Evolutionary conservation across 257 asterid genomes (phyloP).

Genomic region (Solanum okadae): DNA sequence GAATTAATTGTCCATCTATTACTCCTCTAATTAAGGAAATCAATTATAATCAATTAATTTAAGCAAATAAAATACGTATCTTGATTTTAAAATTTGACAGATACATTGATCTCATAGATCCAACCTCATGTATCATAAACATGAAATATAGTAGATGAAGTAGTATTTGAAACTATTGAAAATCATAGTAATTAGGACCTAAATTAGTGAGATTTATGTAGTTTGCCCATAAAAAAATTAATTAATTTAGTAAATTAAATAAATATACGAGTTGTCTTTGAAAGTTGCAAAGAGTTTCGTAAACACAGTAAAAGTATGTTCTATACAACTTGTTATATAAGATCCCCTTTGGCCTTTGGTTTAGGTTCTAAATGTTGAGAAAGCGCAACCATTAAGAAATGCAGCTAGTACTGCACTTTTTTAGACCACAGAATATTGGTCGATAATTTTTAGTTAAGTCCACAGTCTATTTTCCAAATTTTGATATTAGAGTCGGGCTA

Average conservation of each 20-base stretch:
- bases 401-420: neutral
- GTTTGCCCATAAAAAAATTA: neutral
- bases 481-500: neutral
- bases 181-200: too few species aligned
- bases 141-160: too few species aligned
- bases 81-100: too few species aligned
- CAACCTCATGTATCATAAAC: too few species aligned
- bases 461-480: neutral
- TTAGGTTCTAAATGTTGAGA: neutral
- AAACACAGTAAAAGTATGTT: neutral
- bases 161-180: too few species aligned
- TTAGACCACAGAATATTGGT: neutral
- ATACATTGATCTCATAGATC: too few species aligned
- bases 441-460: neutral
- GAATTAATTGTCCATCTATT: too few species aligned
- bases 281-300: neutral
- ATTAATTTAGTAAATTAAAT: neutral
- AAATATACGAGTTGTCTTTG: neutral
- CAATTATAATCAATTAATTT: too few species aligned
- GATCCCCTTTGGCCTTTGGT: neutral
- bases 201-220: too few species aligned
- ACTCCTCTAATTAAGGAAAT: too few species aligned
- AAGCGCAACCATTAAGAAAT: neutral
- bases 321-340: neutral
- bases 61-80: too few species aligned